These are phyloP conservation scores for Quercus mongolica DNA, from an alignment of 306 rosid species.

Conservation along the genomic window DNA sequence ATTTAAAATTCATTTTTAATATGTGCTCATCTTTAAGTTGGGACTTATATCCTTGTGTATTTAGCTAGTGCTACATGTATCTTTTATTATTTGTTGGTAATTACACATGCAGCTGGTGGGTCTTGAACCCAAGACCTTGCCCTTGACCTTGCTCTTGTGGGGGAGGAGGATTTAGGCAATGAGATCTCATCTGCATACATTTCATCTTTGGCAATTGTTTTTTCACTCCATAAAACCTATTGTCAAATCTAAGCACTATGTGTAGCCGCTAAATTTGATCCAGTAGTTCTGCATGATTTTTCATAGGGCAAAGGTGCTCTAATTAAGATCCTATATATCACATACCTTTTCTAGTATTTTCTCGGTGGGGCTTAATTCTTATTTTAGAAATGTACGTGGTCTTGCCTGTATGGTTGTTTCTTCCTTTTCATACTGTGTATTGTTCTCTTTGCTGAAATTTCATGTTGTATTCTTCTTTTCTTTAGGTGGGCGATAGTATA, in stretches of 20 bases:
- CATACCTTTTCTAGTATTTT: background rate
- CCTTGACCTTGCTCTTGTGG: no score
- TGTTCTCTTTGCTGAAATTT: background rate
- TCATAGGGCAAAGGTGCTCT: no score
- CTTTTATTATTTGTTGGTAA: no score
- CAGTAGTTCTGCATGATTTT: no score
- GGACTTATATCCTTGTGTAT: no score
- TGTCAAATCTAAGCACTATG: background rate
- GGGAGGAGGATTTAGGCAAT: background rate
- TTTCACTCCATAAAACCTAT: background rate
- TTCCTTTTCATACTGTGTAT: background rate
- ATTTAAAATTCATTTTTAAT: background rate
- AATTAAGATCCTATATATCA: no score
- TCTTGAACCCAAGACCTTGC: no score
- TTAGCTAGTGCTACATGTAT: background rate
- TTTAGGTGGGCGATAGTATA: slow-evolving; percentile 98
- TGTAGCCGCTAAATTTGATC: background rate
- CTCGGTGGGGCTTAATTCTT: background rate
- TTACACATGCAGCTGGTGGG: no score
- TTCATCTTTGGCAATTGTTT: background rate
- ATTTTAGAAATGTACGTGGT: background rate
- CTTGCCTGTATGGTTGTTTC: background rate
- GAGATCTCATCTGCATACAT: background rate
- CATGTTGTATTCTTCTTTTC: slow-evolving; percentile 9
- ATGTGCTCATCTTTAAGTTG: background rate